Conservation (phyloP, 495 filamentous ascomycete species). For the Xylaria cubensis region DNA sequence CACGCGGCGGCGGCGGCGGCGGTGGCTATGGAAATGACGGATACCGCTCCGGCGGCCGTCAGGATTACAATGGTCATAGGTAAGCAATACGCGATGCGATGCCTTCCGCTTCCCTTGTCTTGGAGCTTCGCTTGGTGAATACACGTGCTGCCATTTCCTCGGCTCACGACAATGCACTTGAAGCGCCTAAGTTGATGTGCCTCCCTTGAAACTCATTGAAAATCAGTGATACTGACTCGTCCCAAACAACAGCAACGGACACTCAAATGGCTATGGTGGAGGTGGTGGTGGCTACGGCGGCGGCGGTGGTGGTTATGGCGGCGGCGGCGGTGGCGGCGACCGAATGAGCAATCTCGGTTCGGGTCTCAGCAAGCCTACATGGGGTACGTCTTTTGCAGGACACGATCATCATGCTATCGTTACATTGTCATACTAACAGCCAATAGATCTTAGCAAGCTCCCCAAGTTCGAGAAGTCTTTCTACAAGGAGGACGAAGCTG, state of each 20-base stretch:
- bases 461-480: constrained; percentile 99
- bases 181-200: background rate
- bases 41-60: constrained; percentile 43
- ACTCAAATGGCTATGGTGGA: constrained; percentile 57
- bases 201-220: background rate
- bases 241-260: constrained; percentile 40
- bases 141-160: background rate
- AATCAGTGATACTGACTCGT: constrained; percentile 28
- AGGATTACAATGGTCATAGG: constrained; percentile 41
- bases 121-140: background rate
- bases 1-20: constrained; percentile 56
- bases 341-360: constrained; percentile 92
- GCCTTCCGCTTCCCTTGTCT: background rate
- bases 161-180: background rate
- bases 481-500: constrained; percentile 91
- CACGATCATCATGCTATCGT: constrained; percentile 1
- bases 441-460: constrained; percentile 72
- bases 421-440: constrained; percentile 25
- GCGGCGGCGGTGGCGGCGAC: constrained; percentile 75
- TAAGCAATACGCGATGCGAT: constrained; percentile 31
- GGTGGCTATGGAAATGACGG: constrained; percentile 55
- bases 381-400: constrained; percentile 65
- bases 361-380: constrained; percentile 81
- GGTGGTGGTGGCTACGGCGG: constrained; percentile 55
- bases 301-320: constrained; percentile 61